phyloP scores from a whole-genome alignment of 2,329 filamentous ascomycete species.

The Macrophomina pseudophaseolina region DNA sequence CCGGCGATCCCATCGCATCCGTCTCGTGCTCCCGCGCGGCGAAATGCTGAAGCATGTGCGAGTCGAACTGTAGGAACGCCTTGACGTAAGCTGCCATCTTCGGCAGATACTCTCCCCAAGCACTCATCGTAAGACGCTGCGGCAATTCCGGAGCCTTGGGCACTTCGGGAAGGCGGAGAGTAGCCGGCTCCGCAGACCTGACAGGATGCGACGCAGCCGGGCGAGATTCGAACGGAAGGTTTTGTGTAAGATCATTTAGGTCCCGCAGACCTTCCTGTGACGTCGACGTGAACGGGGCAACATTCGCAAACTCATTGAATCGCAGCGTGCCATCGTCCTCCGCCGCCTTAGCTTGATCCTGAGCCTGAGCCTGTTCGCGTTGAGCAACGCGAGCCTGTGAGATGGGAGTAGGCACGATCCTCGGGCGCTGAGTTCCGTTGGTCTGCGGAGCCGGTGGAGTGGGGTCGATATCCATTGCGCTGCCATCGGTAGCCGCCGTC shows the following conservation, averaged over 20 bases:
- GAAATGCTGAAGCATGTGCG: constrained; percentile 62
- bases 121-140: constrained; percentile 50
- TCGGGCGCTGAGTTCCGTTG: constrained; percentile 31
- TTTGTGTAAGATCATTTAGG: constrained; percentile 58
- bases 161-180: constrained; percentile 56
- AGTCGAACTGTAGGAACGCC: constrained; percentile 62
- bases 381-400: constrained; percentile 14
- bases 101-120: constrained; percentile 58
- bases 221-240: constrained; percentile 64
- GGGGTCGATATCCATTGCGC: constrained; percentile 57
- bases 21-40: constrained; percentile 55
- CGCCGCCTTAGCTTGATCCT: not conserved
- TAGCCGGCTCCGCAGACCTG: constrained; percentile 45
- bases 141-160: constrained; percentile 56
- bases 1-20: constrained; percentile 45
- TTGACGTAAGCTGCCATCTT: constrained; percentile 61
- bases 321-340: constrained; percentile 10
- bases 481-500: constrained; percentile 30
- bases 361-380: constrained; percentile 17
- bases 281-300: constrained; percentile 54
- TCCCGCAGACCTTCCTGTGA: constrained; percentile 56
- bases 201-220: constrained; percentile 52
- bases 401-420: constrained; percentile 27
- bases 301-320: constrained; percentile 56
- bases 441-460: constrained; percentile 32